These are phyloP conservation scores for Elongisporangium senticosum DNA, from an alignment of 352 stramenopile species.

Conservation along the genomic window DNA sequence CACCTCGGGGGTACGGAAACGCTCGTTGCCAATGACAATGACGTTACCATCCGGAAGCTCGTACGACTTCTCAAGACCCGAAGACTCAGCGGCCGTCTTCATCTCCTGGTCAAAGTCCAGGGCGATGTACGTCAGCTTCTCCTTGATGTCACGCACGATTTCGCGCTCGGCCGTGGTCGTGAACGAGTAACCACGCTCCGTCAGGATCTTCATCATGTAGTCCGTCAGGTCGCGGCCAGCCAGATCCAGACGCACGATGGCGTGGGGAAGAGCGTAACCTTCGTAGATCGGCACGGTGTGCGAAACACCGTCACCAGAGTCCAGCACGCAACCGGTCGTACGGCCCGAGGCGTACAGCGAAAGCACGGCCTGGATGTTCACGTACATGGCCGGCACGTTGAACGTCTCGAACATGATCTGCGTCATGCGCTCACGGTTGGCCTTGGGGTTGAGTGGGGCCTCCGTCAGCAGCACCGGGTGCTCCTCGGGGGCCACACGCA, in stretches of 20 bases:
- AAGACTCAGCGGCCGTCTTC: conserved; percentile 76
- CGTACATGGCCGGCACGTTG: conserved; percentile 90
- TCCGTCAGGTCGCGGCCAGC: conserved; percentile 92
- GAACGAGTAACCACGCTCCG: conserved; percentile 92
- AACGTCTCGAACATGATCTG: conserved; percentile 98
- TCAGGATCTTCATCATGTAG: conserved; percentile 97
- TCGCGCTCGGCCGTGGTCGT: conserved; percentile 93
- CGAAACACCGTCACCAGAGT: conserved; percentile 91
- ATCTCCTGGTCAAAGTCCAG: conserved; percentile 93
- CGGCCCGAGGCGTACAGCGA: conserved; percentile 93
- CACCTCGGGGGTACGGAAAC: conserved; percentile 93
- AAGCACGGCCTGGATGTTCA: conserved; percentile 93
- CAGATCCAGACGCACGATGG: conserved; percentile 92
- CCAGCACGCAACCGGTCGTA: conserved; percentile 94
- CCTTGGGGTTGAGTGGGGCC: conserved; percentile 91
- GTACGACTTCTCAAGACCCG: conserved; percentile 92
- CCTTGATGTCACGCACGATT: conserved; percentile 96
- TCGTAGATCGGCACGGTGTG: conserved; percentile 97
- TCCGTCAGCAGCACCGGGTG: conserved; percentile 95
- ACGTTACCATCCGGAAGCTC: conserved; percentile 97
- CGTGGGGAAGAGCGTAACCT: conserved; percentile 92
- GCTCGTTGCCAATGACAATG: conserved; percentile 96
- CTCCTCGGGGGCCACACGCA: conserved; percentile 93
- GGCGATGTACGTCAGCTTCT: conserved; percentile 95
- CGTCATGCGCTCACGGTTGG: conserved; percentile 90